These are phyloP conservation scores for Hypoxylon rickii DNA, from an alignment of 495 filamentous ascomycete species.

Conservation along the genomic window DNA sequence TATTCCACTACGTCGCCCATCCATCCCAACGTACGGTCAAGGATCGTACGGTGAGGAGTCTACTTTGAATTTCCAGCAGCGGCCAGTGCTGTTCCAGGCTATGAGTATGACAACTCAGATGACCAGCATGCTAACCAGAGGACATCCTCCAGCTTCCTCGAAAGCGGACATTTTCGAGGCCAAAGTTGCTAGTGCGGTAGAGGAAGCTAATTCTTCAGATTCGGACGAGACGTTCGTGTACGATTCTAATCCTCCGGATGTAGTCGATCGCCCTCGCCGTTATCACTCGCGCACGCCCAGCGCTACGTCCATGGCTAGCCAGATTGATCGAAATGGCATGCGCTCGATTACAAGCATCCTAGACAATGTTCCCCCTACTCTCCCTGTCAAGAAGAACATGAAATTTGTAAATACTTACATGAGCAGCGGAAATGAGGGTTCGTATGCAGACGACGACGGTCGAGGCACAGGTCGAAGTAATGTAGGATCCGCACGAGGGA, in stretches of 20 bases:
- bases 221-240: slow-evolving; percentile 99
- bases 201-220: slow-evolving; percentile 89
- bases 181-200: slow-evolving; percentile 92
- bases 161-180: slow-evolving; percentile 98
- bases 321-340: slow-evolving; percentile 70
- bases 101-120: slow-evolving; percentile 43
- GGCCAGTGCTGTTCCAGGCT: slow-evolving; percentile 25
- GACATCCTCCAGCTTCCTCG: slow-evolving; percentile 70
- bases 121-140: slow-evolving; percentile 57
- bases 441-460: slow-evolving; percentile 66
- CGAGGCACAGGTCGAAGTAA: slow-evolving; percentile 61
- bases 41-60: slow-evolving; percentile 42
- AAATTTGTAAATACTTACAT: slow-evolving; percentile 92
- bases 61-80: slow-evolving; percentile 14
- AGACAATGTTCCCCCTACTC: slow-evolving; percentile 66
- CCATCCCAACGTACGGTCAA: slow-evolving; percentile 42
- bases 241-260: slow-evolving; percentile 94
- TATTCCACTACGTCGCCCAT: slow-evolving; percentile 39
- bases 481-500: slow-evolving; percentile 66
- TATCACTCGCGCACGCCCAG: slow-evolving; percentile 96
- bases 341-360: slow-evolving; percentile 62
- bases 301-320: slow-evolving; percentile 86
- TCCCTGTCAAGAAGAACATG: slow-evolving; percentile 90
- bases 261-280: slow-evolving; percentile 71
- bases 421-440: slow-evolving; percentile 62